Percentiles rank a stretch among this genome's conserved stretches.
Evolutionary conservation across 768 basidiomycete genomes (phyloP).

Genomic region (Leucocoprinus birnbaumii): DNA sequence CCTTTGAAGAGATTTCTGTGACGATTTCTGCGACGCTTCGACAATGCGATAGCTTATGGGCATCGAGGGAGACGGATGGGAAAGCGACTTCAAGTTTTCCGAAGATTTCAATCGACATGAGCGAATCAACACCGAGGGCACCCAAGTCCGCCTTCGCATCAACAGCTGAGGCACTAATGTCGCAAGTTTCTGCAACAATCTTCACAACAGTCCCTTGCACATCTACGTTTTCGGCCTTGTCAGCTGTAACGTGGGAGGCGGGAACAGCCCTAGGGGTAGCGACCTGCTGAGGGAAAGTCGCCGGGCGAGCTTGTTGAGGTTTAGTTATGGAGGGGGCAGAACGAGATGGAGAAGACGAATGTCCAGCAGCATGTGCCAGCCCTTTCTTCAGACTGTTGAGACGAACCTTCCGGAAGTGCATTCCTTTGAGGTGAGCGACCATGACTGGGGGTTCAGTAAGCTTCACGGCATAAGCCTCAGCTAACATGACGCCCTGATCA

Average conservation of each 20-base stretch:
- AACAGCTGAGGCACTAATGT: conserved; percentile 27
- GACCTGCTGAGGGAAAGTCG: neutral
- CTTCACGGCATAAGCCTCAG: conserved; percentile 50
- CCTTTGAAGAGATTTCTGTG: conserved; percentile 19
- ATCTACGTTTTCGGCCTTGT: too few species aligned
- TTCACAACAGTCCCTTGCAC: too few species aligned
- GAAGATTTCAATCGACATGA: conserved; percentile 57
- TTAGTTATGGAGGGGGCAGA: neutral
- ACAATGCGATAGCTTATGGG: conserved; percentile 23
- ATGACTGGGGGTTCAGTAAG: conserved; percentile 32
- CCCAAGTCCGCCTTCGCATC: conserved; percentile 40
- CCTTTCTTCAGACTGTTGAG: conserved; percentile 46
- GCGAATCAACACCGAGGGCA: conserved; percentile 59
- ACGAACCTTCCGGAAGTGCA: conserved; percentile 56
- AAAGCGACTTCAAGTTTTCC: conserved; percentile 31
- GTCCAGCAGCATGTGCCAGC: conserved; percentile 33
- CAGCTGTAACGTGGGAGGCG: too few species aligned
- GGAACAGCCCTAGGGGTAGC: neutral
- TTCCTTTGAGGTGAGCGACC: conserved; percentile 54
- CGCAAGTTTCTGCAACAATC: too few species aligned
- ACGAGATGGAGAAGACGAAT: neutral
- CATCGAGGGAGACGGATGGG: conserved; percentile 25
- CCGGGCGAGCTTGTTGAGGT: neutral
- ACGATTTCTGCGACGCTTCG: conserved; percentile 27
- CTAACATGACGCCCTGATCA: conserved; percentile 41